phyloP scores from a whole-genome alignment of 2,329 filamentous ascomycete genomes.

The Penicillium sp. region DNA sequence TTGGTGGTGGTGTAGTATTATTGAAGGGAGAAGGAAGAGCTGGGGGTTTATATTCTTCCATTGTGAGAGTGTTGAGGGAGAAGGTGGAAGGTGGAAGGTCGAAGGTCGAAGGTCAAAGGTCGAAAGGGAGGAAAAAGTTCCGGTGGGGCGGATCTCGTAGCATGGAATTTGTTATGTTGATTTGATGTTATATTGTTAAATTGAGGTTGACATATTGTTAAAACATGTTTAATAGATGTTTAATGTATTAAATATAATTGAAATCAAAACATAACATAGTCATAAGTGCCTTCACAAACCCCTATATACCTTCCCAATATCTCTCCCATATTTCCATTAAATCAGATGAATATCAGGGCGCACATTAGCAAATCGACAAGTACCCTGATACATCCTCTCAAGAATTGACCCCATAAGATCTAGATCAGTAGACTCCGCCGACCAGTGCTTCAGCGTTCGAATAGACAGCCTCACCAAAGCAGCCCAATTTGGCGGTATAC shows the following conservation, averaged over 20 bases:
- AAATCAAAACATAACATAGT: neutral
- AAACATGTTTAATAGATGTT: too few relatives aligned
- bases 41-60: constrained; percentile 31
- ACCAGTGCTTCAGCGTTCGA: constrained; percentile 18
- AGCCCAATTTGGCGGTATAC: constrained; percentile 18
- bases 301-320: neutral
- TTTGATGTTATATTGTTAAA: too few relatives aligned
- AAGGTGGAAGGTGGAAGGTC: neutral
- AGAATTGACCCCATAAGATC: constrained; percentile 20
- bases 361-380: constrained; percentile 20
- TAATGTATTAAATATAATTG: neutral
- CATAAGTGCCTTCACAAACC: neutral
- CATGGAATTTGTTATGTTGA: neutral
- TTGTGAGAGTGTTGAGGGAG: constrained; percentile 4
- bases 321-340: neutral
- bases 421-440: constrained; percentile 19
- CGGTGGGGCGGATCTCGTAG: constrained; percentile 6
- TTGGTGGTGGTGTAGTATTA: constrained; percentile 60
- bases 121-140: constrained; percentile 3
- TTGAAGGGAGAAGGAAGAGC: constrained; percentile 64
- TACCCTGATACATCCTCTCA: constrained; percentile 24
- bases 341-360: constrained; percentile 9
- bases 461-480: constrained; percentile 20
- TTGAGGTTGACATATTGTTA: too few relatives aligned
- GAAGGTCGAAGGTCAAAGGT: too few relatives aligned